Conservation (phyloP, 2,329 filamentous ascomycete genomes). For the Dichotomopilus funicola region DNA sequence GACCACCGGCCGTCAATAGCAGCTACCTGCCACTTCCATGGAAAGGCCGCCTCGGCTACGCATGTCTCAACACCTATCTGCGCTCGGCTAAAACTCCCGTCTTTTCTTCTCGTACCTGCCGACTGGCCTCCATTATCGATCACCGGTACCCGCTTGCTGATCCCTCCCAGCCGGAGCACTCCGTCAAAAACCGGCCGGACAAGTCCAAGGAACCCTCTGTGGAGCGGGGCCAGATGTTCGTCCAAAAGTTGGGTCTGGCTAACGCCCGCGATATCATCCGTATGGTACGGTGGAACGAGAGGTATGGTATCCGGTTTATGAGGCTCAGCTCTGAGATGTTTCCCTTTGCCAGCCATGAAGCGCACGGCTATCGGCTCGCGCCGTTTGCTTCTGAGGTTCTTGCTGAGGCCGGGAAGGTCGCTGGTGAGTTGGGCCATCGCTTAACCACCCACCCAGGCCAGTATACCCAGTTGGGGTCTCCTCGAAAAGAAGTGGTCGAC, state of each 20-base stretch:
- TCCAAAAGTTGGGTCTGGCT: conserved; percentile 69
- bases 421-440: conserved; percentile 72
- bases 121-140: conserved; percentile 83
- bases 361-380: conserved; percentile 78
- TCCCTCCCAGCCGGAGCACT: conserved; percentile 67
- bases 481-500: conserved; percentile 66
- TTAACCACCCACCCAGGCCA: conserved; percentile 88
- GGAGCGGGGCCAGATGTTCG: conserved; percentile 61
- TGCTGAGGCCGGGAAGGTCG: conserved; percentile 68
- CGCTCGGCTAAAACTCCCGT: conserved; percentile 74
- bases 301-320: conserved; percentile 87
- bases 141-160: conserved; percentile 77
- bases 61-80: conserved; percentile 88
- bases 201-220: conserved; percentile 60
- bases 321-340: conserved; percentile 94
- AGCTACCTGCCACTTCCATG: conserved; percentile 78
- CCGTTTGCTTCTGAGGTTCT: conserved; percentile 76
- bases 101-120: conserved; percentile 86
- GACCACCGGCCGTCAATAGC: conserved; percentile 76
- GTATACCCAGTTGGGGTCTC: conserved; percentile 87
- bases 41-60: conserved; percentile 85
- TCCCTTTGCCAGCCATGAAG: conserved; percentile 82
- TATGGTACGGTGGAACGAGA: conserved; percentile 87
- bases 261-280: conserved; percentile 80
- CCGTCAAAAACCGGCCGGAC: conserved; percentile 81